Evolutionary conservation across 441 rosid genomes (phyloP), one percentile per base, ranked within the genome.

Genomic region (Isatis lusitanica): DNA sequence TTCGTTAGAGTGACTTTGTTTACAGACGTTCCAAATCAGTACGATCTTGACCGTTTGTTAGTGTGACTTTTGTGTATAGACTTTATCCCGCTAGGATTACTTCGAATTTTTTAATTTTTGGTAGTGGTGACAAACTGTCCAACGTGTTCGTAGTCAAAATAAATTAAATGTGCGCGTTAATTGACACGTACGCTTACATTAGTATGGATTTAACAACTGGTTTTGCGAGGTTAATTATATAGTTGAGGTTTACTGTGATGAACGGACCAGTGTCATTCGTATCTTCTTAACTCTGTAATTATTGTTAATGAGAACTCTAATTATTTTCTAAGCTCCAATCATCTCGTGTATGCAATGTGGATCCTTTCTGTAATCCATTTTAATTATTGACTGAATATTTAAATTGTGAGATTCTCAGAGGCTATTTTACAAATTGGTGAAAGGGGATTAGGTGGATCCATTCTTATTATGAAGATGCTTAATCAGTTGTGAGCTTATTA

Each of bases 351-450:
- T 33, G 57, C 58, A 26, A 26, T 17, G 57, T 46, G 21, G 16
- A 58, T 13, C 74, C 74, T 58, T n/a, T 0, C 57, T 57, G 46
- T 52, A 69, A 43, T 42, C 53, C 63, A 43, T 33, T 31, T 68
- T 68, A 12, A 43, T 12, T 17, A 9, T 58, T 56, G 56, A 31
- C 30, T 12, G 12, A 9, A 21, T 6, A 26, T 7, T 65, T 64
- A 38, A 11, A 4, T 47, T 51, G 8, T 21, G 57, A 5, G 53
- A 24, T 51, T 51, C 33, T 11, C 15, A 24, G 4, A 57, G 26
- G 43, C 63, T 65, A 62, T 26, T 4, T 4, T 26, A 26, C 2
- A 26, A n/a, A 24, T 43, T 64, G 56, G 17, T 55, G 72, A 40
- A 21, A 10, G 38, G 63, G 26, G 40, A 11, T 67, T 67, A 55